A percentile compares a stretch with the other conserved stretches of the same genome.
Conservation (phyloP, 495 filamentous ascomycete genomes). For the Parmelia sp. region DNA sequence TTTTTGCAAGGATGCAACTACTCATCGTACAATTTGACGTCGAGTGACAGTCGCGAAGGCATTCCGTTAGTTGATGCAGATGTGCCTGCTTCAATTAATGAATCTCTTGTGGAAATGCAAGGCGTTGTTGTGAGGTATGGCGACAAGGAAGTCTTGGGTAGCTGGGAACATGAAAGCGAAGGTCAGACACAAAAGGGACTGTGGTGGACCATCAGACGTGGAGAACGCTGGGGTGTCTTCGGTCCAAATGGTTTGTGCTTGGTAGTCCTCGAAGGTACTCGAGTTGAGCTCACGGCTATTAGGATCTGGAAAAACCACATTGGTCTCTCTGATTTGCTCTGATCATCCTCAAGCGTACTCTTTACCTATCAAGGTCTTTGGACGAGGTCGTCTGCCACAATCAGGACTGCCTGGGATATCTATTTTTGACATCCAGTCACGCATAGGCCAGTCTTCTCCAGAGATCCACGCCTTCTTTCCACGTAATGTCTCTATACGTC, state of each 20-base stretch:
- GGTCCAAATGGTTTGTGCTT: constrained; percentile 64
- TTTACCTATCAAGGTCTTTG: constrained; percentile 77
- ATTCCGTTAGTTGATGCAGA: constrained; percentile 5
- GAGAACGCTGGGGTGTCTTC: constrained; percentile 85
- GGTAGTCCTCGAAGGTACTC: neutral
- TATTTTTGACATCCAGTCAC: constrained; percentile 83
- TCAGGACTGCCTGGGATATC: constrained; percentile 68
- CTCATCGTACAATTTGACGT: neutral
- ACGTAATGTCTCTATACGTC: constrained; percentile 63
- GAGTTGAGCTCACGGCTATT: constrained; percentile 6
- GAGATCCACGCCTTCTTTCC: constrained; percentile 94
- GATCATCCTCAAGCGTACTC: constrained; percentile 95
- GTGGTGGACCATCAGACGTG: constrained; percentile 74
- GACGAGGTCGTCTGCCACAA: constrained; percentile 69
- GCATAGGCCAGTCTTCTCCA: constrained; percentile 86
- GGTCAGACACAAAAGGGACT: constrained; percentile 51
- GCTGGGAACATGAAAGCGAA: constrained; percentile 59
- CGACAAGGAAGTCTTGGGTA: constrained; percentile 65
- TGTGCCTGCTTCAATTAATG: constrained; percentile 31
- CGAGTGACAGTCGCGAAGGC: constrained; percentile 18
- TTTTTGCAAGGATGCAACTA: neutral
- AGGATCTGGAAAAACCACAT: constrained; percentile 81
- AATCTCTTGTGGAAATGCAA: constrained; percentile 78
- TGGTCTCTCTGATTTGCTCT: constrained; percentile 85
- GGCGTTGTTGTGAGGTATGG: constrained; percentile 76